phyloP scores from a whole-genome alignment of 306 rosid species.

The Vigna unguiculata region DNA sequence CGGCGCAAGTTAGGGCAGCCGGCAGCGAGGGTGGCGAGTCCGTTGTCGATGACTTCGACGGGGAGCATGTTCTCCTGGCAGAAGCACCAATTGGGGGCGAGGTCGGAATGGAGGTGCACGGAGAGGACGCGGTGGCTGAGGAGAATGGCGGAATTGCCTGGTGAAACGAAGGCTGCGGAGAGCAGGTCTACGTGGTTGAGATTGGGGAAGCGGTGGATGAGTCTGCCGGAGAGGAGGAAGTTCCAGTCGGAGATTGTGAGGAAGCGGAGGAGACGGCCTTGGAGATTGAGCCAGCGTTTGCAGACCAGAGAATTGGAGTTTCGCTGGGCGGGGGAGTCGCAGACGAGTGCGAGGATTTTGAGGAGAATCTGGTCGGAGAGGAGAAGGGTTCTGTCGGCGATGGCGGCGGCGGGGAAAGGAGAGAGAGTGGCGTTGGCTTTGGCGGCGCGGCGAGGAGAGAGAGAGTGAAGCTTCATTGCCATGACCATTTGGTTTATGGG shows the following conservation, averaged over 20 bases:
- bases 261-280: conserved; percentile 76
- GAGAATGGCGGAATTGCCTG: conserved; percentile 60
- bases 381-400: conserved; percentile 59
- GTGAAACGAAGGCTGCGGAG: conserved; percentile 62
- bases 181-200: conserved; percentile 76
- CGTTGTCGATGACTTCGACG: conserved; percentile 74
- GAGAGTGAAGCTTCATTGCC: conserved; percentile 73
- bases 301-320: conserved; percentile 72
- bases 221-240: conserved; percentile 84
- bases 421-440: conserved; percentile 48
- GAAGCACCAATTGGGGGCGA: conserved; percentile 51
- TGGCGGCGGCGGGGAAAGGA: conserved; percentile 1
- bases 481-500: conserved; percentile 59
- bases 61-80: conserved; percentile 69
- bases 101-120: conserved; percentile 55
- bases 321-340: conserved; percentile 55
- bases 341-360: conserved; percentile 64
- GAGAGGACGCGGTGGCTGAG: conserved; percentile 58
- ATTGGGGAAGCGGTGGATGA: conserved; percentile 77
- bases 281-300: conserved; percentile 91
- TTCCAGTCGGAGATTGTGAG: conserved; percentile 69
- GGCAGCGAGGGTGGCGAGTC: conserved; percentile 62
- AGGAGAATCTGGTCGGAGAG: conserved; percentile 77
- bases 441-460: conserved; percentile 45
- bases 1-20: conserved; percentile 84